These are phyloP conservation scores for Bidens hawaiensis DNA, from an alignment of 140 eudicot genomes.

Conservation along the genomic window DNA sequence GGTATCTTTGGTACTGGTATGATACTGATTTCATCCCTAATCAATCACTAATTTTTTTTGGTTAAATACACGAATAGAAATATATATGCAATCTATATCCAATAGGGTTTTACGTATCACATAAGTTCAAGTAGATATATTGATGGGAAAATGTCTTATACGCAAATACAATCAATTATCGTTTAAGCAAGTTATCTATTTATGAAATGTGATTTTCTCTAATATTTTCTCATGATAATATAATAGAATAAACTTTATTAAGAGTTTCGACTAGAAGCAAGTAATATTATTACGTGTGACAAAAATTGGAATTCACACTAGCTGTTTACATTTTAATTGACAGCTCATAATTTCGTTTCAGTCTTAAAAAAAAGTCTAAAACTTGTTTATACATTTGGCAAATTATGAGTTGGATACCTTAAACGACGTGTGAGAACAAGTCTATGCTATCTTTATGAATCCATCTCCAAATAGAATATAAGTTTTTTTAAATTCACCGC, in stretches of 20 bases:
- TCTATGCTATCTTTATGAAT: conserved; percentile 18
- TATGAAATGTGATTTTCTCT: too few species aligned
- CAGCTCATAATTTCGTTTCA: conserved; percentile 16
- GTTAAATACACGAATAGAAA: too few species aligned
- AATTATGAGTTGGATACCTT: conserved; percentile 28
- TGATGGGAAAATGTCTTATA: not conserved
- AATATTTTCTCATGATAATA: not conserved
- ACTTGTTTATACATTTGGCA: not conserved
- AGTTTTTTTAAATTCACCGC: conserved; percentile 32
- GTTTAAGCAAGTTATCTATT: not conserved
- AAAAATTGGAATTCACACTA: conserved; percentile 11
- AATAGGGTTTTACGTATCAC: not conserved
- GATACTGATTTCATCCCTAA: too few species aligned
- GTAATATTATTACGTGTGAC: not conserved
- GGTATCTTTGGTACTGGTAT: too few species aligned
- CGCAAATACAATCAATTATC: too few species aligned
- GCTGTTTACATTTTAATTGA: conserved; percentile 18
- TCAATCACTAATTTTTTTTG: too few species aligned
- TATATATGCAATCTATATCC: too few species aligned
- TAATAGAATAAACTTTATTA: too few species aligned
- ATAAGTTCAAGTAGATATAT: not conserved
- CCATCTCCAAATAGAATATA: conserved; percentile 20
- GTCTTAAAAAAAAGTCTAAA: too few species aligned
- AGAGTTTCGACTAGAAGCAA: not conserved
- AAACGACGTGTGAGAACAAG: conserved; percentile 22